A percentile compares a stretch with the other conserved stretches of the same genome.
These are phyloP conservation scores for Paspalum notatum DNA, from an alignment of 176 grass and related monocot species.

Conservation along the genomic window DNA sequence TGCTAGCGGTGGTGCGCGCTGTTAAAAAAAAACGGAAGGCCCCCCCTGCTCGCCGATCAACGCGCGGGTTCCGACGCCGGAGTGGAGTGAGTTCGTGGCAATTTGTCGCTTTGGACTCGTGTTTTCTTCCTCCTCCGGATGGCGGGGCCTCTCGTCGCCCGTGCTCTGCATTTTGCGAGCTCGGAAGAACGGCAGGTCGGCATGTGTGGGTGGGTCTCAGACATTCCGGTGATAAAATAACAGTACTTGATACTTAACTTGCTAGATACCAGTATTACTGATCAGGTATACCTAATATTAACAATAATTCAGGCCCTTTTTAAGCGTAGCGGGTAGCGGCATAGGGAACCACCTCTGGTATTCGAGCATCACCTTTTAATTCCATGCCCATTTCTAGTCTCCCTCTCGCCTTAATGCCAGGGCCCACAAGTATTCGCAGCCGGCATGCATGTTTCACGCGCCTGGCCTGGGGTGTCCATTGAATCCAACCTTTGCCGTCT, in stretches of 20 bases:
- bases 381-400: too few relatives aligned
- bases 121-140: conserved; percentile 27
- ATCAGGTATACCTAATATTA: not conserved
- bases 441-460: not conserved
- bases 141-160: not conserved
- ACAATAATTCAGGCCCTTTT: not conserved
- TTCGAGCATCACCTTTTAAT: not conserved
- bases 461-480: conserved; percentile 3
- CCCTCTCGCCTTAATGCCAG: too few relatives aligned
- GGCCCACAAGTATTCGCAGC: too few relatives aligned
- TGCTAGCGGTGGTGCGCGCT: not conserved
- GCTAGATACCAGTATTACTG: not conserved
- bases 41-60: not conserved
- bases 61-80: conserved; percentile 36
- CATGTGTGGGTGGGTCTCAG: conserved; percentile 30
- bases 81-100: conserved; percentile 46
- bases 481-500: not conserved
- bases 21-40: conserved; percentile 54
- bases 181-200: conserved; percentile 17
- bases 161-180: not conserved
- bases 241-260: not conserved
- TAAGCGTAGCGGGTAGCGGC: too few relatives aligned
- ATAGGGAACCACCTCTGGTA: too few relatives aligned
- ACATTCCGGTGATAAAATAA: conserved; percentile 23
- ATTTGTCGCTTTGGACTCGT: conserved; percentile 44